Evolutionary conservation across 2,329 filamentous ascomycete genomes (phyloP).

Genomic region (Exophiala viscosa): DNA sequence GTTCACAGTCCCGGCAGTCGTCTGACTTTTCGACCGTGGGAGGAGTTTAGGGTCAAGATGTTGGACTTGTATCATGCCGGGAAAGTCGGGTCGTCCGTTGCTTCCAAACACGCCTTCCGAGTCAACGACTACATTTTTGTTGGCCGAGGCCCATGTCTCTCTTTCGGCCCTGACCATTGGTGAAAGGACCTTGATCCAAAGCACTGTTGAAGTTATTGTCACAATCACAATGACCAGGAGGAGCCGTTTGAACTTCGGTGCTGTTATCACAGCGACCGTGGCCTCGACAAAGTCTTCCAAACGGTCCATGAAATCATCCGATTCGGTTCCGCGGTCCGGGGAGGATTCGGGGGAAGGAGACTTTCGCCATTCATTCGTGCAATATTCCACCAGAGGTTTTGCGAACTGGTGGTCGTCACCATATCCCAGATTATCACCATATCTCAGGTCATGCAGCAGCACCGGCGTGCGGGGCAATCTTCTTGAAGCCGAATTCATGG

Average conservation of each 20-base stretch:
- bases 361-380: slow-evolving; percentile 39
- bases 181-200: slow-evolving; percentile 19
- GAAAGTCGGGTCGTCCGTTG: slow-evolving; percentile 48
- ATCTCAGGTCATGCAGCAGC: too few species aligned
- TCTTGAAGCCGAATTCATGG: neutral
- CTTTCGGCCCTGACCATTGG: slow-evolving; percentile 19
- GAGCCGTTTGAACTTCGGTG: slow-evolving; percentile 40
- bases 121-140: slow-evolving; percentile 26
- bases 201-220: slow-evolving; percentile 5
- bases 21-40: slow-evolving; percentile 33
- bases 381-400: slow-evolving; percentile 38
- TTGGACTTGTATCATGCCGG: slow-evolving; percentile 49
- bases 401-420: slow-evolving; percentile 1
- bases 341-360: slow-evolving; percentile 27
- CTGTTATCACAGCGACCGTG: slow-evolving; percentile 34
- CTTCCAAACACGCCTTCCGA: slow-evolving; percentile 43
- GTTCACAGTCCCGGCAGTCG: slow-evolving; percentile 31
- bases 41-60: slow-evolving; percentile 47
- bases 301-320: slow-evolving; percentile 26
- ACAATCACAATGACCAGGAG: slow-evolving; percentile 6
- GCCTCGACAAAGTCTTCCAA: slow-evolving; percentile 25
- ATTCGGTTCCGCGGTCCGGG: slow-evolving; percentile 27
- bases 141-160: slow-evolving; percentile 32
- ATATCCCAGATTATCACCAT: too few species aligned
- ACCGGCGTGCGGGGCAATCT: neutral